Conservation (phyloP, 345 rosid species). For the Linum trigynum region DNA sequence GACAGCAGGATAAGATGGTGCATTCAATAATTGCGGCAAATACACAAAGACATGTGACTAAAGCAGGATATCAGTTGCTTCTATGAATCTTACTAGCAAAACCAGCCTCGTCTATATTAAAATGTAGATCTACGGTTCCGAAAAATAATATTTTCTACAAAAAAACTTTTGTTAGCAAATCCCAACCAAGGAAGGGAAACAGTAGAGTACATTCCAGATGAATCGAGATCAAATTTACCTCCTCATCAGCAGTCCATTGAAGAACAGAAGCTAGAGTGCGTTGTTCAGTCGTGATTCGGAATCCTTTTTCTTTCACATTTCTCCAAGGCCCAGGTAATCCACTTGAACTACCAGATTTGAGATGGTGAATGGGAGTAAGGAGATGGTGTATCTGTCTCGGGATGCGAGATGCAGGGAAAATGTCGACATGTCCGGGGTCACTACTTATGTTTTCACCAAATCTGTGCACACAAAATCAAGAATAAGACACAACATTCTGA, state of each 20-base stretch:
- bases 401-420: constrained; percentile 61
- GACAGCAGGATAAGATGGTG: neutral
- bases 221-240: constrained; percentile 31
- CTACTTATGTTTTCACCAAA: constrained; percentile 60
- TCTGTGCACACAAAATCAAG: constrained; percentile 26
- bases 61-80: too few relatives aligned
- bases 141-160: too few relatives aligned
- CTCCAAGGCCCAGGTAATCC: constrained; percentile 30
- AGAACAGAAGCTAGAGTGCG: constrained; percentile 49
- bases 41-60: too few relatives aligned
- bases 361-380: constrained; percentile 41
- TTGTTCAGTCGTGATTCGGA: constrained; percentile 55
- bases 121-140: neutral
- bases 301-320: constrained; percentile 46
- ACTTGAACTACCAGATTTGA: constrained; percentile 24
- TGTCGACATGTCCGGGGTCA: constrained; percentile 80
- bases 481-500: constrained; percentile 10
- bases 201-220: neutral
- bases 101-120: neutral
- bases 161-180: too few relatives aligned
- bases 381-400: constrained; percentile 65
- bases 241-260: constrained; percentile 74
- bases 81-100: too few relatives aligned
- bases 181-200: too few relatives aligned
- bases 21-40: neutral